Evolutionary conservation across 169 alveolate species (phyloP).

Genomic region (Plasmodium coatneyi): DNA sequence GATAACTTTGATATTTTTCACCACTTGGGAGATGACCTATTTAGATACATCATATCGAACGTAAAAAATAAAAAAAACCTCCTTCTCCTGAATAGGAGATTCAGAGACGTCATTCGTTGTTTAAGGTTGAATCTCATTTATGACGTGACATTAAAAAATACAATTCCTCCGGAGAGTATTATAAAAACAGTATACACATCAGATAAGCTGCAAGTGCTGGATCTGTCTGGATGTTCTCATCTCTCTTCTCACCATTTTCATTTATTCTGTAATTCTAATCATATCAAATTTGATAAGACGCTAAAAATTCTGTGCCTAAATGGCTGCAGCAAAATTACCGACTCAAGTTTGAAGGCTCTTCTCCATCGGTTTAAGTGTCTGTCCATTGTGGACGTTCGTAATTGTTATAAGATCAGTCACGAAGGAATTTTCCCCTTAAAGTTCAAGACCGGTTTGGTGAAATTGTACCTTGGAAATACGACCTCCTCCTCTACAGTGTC

Average conservation of each 20-base stretch:
- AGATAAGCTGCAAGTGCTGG: conserved; percentile 15
- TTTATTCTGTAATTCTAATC: conserved; percentile 31
- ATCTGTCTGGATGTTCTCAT: conserved; percentile 64
- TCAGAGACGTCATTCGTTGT: conserved; percentile 16
- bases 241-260: conserved; percentile 64
- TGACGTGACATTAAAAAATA: conserved; percentile 57
- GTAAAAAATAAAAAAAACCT: conserved; percentile 59
- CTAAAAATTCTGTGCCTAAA: conserved; percentile 31
- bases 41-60: conserved; percentile 49
- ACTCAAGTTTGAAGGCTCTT: conserved; percentile 45
- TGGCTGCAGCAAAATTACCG: conserved; percentile 38
- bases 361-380: conserved; percentile 42
- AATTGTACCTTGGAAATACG: conserved; percentile 43
- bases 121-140: conserved; percentile 26
- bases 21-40: conserved; percentile 49
- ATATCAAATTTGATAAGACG: conserved; percentile 21
- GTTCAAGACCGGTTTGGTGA: conserved; percentile 8
- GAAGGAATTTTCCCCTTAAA: conserved; percentile 59
- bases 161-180: conserved; percentile 61
- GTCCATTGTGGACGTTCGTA: conserved; percentile 29
- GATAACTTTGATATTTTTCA: conserved; percentile 44
- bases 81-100: conserved; percentile 33
- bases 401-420: conserved; percentile 55
- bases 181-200: conserved; percentile 47
- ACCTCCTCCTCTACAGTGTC: conserved; percentile 23